phyloP scores from a whole-genome alignment of 768 basidiomycete species.

The Cystobasidium ongulense region DNA sequence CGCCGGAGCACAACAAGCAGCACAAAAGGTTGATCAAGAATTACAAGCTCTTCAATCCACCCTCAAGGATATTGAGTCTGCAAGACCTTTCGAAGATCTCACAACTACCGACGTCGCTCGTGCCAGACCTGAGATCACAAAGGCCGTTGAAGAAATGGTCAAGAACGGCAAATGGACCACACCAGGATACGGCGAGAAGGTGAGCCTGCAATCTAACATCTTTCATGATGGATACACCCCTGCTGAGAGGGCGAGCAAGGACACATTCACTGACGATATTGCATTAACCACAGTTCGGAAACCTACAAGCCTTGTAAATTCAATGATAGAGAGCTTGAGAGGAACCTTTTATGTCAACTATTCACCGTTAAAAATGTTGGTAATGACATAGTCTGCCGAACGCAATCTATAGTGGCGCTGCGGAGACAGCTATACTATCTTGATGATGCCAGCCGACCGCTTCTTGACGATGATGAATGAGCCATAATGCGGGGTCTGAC shows the following conservation, averaged over 20 bases:
- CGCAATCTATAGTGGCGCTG: background rate
- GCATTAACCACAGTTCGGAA: constrained; percentile 12
- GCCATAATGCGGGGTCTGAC: too few relatives aligned
- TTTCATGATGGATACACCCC: background rate
- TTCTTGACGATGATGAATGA: too few relatives aligned
- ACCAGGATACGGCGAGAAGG: constrained; percentile 57
- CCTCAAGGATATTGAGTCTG: constrained; percentile 91
- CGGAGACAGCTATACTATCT: too few relatives aligned
- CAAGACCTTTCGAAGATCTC: constrained; percentile 92
- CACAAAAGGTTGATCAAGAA: constrained; percentile 80
- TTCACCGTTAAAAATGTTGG: background rate
- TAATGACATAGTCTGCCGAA: background rate
- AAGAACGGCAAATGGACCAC: constrained; percentile 98
- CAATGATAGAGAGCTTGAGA: background rate
- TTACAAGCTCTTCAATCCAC: constrained; percentile 84
- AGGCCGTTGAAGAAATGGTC: constrained; percentile 88
- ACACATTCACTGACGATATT: background rate
- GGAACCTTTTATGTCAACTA: background rate
- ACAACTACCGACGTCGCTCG: constrained; percentile 80
- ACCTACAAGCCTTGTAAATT: constrained; percentile 25
- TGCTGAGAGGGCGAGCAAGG: background rate
- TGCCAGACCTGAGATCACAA: constrained; percentile 82
- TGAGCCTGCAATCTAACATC: background rate
- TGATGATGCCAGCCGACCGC: too few relatives aligned
- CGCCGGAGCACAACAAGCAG: constrained; percentile 77